Evolutionary conservation across 192 early-diverging fungal species (phyloP).

Genomic region (Coemansia asiatica): DNA sequence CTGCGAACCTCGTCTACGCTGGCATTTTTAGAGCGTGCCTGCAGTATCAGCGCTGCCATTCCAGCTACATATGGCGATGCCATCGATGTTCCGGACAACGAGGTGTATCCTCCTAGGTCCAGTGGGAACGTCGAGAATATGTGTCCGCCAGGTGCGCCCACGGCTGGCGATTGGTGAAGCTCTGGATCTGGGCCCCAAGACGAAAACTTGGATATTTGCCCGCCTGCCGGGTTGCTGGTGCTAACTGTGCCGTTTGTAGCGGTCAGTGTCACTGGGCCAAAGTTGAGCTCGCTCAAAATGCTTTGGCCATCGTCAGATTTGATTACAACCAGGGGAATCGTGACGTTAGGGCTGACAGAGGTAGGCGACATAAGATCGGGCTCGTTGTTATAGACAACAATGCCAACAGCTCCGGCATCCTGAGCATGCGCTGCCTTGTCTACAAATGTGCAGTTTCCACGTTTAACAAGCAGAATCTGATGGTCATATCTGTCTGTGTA

Average conservation of each 20-base stretch:
- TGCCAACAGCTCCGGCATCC: slow-evolving; percentile 61
- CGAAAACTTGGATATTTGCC: slow-evolving; percentile 69
- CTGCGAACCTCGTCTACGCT: slow-evolving; percentile 32
- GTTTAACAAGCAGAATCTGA: slow-evolving; percentile 64
- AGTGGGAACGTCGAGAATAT: slow-evolving; percentile 65
- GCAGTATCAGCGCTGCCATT: slow-evolving; percentile 49
- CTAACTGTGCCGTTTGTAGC: slow-evolving; percentile 56
- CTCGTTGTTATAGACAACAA: slow-evolving; percentile 65
- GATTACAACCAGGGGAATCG: slow-evolving; percentile 61
- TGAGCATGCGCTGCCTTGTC: slow-evolving; percentile 61
- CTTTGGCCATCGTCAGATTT: slow-evolving; percentile 54
- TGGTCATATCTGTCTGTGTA: slow-evolving; percentile 43
- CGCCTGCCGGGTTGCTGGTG: slow-evolving; percentile 53
- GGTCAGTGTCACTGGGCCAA: slow-evolving; percentile 36
- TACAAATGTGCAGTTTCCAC: slow-evolving; percentile 68
- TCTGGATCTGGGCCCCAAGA: slow-evolving; percentile 73
- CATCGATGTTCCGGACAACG: slow-evolving; percentile 68
- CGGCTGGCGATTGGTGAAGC: slow-evolving; percentile 64
- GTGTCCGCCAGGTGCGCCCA: slow-evolving; percentile 63
- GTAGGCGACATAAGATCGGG: slow-evolving; percentile 45
- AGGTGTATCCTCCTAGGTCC: slow-evolving; percentile 57
- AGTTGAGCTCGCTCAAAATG: slow-evolving; percentile 52
- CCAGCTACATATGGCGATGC: slow-evolving; percentile 62
- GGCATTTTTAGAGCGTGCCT: slow-evolving; percentile 30
- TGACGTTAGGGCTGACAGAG: slow-evolving; percentile 39